A percentile compares a stretch with the other conserved stretches of the same genome.
These are phyloP conservation scores for Eimeria sp. DNA, from an alignment of 169 alveolate genomes.

Conservation along the genomic window DNA sequence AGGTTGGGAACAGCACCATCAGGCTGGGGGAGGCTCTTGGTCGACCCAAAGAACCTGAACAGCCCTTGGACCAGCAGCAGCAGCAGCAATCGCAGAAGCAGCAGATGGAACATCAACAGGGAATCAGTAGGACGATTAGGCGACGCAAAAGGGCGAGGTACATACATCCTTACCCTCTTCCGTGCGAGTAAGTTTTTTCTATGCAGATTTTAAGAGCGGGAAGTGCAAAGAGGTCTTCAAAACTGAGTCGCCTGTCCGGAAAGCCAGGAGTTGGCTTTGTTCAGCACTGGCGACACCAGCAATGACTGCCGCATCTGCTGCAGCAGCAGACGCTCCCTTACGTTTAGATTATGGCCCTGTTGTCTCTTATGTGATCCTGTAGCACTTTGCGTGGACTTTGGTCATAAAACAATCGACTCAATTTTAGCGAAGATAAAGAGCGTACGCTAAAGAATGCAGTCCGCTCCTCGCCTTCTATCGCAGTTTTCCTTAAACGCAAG, in stretches of 20 bases:
- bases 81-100: conserved; percentile 28
- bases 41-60: not conserved
- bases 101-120: not conserved
- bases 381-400: not conserved
- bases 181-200: conserved; percentile 21
- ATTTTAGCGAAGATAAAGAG: not conserved
- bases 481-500: not conserved
- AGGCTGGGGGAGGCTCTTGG: conserved; percentile 78
- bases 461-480: not conserved
- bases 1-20: conserved; percentile 66
- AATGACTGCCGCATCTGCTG: not conserved
- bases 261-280: not conserved
- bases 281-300: conserved; percentile 1
- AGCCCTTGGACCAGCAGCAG: not conserved
- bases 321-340: not conserved
- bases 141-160: conserved; percentile 8
- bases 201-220: not conserved
- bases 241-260: not conserved
- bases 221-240: not conserved
- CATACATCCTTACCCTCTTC: conserved; percentile 55
- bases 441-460: not conserved
- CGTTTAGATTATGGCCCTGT: not conserved
- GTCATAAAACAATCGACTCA: not conserved
- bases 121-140: not conserved
- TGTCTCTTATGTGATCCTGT: not conserved